Conservation (phyloP, 148 eudicot genomes). For the Cornus suecica region DNA sequence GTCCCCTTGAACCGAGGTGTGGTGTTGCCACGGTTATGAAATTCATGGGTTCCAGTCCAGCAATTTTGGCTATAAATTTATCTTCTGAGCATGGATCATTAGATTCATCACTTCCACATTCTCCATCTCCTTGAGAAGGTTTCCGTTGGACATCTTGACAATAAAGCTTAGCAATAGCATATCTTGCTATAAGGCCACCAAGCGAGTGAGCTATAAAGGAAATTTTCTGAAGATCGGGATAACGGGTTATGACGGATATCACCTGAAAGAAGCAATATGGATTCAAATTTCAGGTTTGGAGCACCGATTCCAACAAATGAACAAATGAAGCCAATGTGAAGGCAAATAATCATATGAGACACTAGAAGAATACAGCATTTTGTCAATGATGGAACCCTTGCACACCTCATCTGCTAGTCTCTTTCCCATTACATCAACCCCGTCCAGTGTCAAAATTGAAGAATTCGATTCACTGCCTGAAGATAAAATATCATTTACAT, state of each 20-base stretch:
- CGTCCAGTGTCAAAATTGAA: slow-evolving; percentile 71
- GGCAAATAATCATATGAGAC: background rate
- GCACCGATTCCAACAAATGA: background rate
- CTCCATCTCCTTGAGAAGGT: slow-evolving; percentile 27
- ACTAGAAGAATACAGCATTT: background rate
- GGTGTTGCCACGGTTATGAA: slow-evolving; percentile 87
- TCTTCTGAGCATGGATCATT: slow-evolving; percentile 31
- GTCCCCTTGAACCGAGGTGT: slow-evolving; percentile 90
- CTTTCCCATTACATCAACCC: slow-evolving; percentile 86
- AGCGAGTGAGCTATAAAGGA: slow-evolving; percentile 87
- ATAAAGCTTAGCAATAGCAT: slow-evolving; percentile 76
- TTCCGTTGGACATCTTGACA: slow-evolving; percentile 25
- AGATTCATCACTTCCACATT: slow-evolving; percentile 22
- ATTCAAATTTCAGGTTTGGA: background rate
- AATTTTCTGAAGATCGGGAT: slow-evolving; percentile 69
- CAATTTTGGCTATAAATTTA: slow-evolving; percentile 51
- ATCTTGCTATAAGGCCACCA: slow-evolving; percentile 84
- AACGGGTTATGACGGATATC: slow-evolving; percentile 44
- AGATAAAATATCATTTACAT: slow-evolving; percentile 19
- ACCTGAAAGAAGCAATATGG: slow-evolving; percentile 49
- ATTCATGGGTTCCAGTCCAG: slow-evolving; percentile 84
- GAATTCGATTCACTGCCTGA: slow-evolving; percentile 77
- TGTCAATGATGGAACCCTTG: slow-evolving; percentile 7
- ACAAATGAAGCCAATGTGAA: background rate
- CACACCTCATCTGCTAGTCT: slow-evolving; percentile 87